phyloP scores from a whole-genome alignment of 2,329 filamentous ascomycete genomes.

The Beauveria bassiana region DNA sequence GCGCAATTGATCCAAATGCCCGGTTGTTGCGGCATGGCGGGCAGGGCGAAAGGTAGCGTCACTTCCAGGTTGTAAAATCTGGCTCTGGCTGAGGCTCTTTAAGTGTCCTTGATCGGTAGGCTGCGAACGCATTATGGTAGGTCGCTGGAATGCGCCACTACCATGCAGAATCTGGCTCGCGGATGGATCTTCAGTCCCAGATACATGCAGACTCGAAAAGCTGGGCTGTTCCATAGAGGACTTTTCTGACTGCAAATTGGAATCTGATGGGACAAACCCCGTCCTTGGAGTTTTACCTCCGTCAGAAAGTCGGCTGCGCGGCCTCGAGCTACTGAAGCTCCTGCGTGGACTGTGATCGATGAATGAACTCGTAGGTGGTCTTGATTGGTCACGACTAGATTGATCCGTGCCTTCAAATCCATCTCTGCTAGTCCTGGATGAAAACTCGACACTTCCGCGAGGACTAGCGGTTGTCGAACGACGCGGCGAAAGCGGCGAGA shows the following conservation, averaged over 20 bases:
- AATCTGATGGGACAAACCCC: constrained; percentile 61
- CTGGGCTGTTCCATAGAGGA: constrained; percentile 63
- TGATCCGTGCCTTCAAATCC: constrained; percentile 37
- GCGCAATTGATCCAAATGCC: constrained; percentile 3
- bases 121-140: constrained; percentile 48
- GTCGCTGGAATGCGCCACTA: constrained; percentile 81
- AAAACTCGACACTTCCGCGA: constrained; percentile 45
- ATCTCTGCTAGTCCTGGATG: constrained; percentile 45
- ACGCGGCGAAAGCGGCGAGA: constrained; percentile 43
- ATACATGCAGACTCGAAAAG: constrained; percentile 60
- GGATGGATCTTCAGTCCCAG: constrained; percentile 69
- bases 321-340: constrained; percentile 56
- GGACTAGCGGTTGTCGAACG: constrained; percentile 40
- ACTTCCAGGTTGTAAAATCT: constrained; percentile 1
- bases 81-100: constrained; percentile 15
- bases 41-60: neutral
- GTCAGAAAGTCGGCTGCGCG: constrained; percentile 39
- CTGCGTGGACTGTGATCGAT: constrained; percentile 40
- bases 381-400: constrained; percentile 42
- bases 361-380: constrained; percentile 30
- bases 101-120: constrained; percentile 44
- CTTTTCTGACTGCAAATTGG: constrained; percentile 56
- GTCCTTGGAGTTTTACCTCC: constrained; percentile 28
- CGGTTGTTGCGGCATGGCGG: constrained; percentile 10
- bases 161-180: constrained; percentile 84